Evolutionary conservation across 768 basidiomycete genomes (phyloP).

Genomic region (Megacollybia marginata): DNA sequence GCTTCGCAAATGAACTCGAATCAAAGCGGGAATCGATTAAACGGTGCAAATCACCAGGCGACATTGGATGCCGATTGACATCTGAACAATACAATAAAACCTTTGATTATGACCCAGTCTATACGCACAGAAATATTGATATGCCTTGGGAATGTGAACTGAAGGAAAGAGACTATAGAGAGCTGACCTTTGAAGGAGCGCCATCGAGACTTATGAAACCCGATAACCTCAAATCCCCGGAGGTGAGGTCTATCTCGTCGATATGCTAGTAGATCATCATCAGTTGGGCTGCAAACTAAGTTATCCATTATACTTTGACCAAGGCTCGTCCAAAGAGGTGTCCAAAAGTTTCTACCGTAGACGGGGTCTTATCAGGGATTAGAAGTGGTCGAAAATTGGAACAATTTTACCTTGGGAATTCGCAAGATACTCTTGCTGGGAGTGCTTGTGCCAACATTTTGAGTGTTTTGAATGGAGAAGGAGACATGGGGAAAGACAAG

Average conservation of each 20-base stretch:
- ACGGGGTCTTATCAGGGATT: constrained; percentile 42
- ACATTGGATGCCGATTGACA: constrained; percentile 71
- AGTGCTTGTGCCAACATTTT: constrained; percentile 26
- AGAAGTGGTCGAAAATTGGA: neutral
- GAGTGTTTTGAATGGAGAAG: constrained; percentile 59
- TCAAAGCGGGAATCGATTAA: constrained; percentile 60
- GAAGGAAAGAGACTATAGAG: neutral
- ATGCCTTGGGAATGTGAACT: constrained; percentile 35
- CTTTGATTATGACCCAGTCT: neutral
- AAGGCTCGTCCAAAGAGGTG: constrained; percentile 68
- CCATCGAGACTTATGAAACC: constrained; percentile 86
- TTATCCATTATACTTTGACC: constrained; percentile 42
- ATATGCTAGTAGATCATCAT: constrained; percentile 51
- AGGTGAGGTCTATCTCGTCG: constrained; percentile 48
- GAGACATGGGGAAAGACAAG: constrained; percentile 64
- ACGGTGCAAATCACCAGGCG: constrained; percentile 59
- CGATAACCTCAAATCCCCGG: constrained; percentile 47
- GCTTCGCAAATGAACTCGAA: constrained; percentile 65
- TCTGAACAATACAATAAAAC: constrained; percentile 32
- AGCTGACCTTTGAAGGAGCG: constrained; percentile 57
- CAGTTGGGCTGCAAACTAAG: constrained; percentile 2
- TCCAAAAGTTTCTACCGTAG: constrained; percentile 61
- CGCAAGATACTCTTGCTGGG: constrained; percentile 39
- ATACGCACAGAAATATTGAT: constrained; percentile 79
- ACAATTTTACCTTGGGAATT: constrained; percentile 55